These are phyloP conservation scores for Uronychia binucleata DNA, from an alignment of 73 alveolate genomes.

Conservation along the genomic window DNA sequence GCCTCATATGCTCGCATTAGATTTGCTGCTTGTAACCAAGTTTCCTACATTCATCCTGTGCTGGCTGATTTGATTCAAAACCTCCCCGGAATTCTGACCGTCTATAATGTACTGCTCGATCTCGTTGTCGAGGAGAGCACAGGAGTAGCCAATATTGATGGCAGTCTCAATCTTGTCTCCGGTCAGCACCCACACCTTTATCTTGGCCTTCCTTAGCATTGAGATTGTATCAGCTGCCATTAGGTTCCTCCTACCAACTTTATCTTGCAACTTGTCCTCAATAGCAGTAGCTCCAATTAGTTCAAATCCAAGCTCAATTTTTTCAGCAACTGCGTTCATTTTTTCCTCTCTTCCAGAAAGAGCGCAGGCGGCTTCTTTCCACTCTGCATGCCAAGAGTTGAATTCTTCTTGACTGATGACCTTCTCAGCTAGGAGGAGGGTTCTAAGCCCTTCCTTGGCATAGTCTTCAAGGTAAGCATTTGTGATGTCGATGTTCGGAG, in stretches of 20 bases:
- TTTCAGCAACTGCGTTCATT: slow-evolving; percentile 76
- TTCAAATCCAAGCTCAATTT: slow-evolving; percentile 81
- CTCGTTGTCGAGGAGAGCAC: slow-evolving; percentile 71
- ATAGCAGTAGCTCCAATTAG: slow-evolving; percentile 93
- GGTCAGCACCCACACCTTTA: slow-evolving; percentile 96
- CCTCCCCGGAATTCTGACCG: slow-evolving; percentile 19
- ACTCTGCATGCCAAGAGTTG: slow-evolving; percentile 73
- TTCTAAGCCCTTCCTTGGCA: slow-evolving; percentile 94
- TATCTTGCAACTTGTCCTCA: slow-evolving; percentile 91
- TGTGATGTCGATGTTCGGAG: slow-evolving; percentile 25
- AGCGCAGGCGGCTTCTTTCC: slow-evolving; percentile 62
- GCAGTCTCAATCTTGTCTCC: slow-evolving; percentile 98
- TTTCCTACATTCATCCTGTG: slow-evolving; percentile 37
- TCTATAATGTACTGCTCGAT: slow-evolving; percentile 66
- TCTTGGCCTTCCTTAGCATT: slow-evolving; percentile 87
- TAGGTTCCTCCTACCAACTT: slow-evolving; percentile 86
- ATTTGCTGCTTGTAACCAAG: not conserved
- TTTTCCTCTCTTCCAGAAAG: slow-evolving; percentile 71
- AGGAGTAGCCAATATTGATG: slow-evolving; percentile 88
- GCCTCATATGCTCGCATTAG: slow-evolving; percentile 41
- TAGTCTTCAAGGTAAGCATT: slow-evolving; percentile 76
- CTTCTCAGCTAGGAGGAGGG: slow-evolving; percentile 90
- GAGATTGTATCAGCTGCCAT: slow-evolving; percentile 70
- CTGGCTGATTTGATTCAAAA: slow-evolving; percentile 29
- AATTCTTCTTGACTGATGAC: slow-evolving; percentile 85